Conservation (phyloP, 306 rosid genomes). For the Citrullus colocynthis region DNA sequence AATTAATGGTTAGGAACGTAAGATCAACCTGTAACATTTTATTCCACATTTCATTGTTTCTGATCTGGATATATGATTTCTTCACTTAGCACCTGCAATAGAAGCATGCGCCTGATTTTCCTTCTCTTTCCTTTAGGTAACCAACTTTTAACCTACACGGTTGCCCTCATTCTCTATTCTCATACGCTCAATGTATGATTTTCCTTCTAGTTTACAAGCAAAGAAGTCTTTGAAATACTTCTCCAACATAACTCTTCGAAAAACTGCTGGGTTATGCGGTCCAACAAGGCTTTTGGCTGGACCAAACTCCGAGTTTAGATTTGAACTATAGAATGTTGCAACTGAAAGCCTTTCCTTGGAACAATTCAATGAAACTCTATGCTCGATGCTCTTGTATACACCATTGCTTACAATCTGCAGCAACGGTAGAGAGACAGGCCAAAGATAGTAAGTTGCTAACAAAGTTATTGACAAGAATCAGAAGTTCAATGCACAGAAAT, state of each 20-base stretch:
- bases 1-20: neutral
- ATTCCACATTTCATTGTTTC: neutral
- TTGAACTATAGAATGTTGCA: constrained; percentile 33
- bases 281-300: constrained; percentile 29
- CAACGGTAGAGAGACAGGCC: neutral
- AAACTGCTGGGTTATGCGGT: constrained; percentile 20
- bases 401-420: constrained; percentile 45
- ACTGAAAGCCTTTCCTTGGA: constrained; percentile 31
- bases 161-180: constrained; percentile 3
- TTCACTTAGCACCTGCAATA: neutral
- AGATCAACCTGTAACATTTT: neutral
- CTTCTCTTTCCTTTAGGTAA: neutral
- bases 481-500: neutral
- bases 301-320: constrained; percentile 23
- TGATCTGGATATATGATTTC: neutral
- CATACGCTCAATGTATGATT: constrained; percentile 18
- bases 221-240: constrained; percentile 18
- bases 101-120: neutral
- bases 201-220: constrained; percentile 23
- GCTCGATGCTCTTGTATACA: constrained; percentile 27
- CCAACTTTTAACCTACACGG: neutral
- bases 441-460: neutral
- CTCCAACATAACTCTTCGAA: constrained; percentile 1
- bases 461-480: neutral
- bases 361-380: constrained; percentile 30